Conservation (phyloP, 495 filamentous ascomycete species). For the Neurospora africana region DNA sequence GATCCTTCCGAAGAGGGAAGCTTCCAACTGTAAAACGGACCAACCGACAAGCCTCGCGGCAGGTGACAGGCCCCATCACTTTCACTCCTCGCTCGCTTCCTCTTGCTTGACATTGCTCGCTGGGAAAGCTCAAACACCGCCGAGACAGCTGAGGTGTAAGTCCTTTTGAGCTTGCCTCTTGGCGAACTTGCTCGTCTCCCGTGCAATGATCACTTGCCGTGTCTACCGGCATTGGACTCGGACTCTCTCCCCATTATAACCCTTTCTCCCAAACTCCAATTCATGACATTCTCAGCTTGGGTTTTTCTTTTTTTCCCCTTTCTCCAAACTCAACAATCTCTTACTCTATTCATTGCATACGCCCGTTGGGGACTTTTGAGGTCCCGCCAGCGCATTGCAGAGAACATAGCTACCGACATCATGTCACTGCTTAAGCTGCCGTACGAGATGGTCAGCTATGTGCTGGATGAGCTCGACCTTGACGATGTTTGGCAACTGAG, state of each 20-base stretch:
- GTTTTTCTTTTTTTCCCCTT: background rate
- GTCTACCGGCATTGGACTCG: background rate
- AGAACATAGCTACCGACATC: background rate
- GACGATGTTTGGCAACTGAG: conserved; percentile 41
- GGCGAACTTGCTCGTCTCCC: background rate
- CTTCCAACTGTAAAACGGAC: background rate
- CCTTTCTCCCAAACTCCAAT: too few relatives aligned
- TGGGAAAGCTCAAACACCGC: background rate
- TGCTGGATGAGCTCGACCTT: conserved; percentile 43
- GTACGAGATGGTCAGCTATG: conserved; percentile 53
- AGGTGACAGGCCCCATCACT: background rate
- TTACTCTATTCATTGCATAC: background rate
- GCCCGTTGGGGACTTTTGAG: background rate
- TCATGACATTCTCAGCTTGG: background rate
- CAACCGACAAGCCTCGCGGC: background rate
- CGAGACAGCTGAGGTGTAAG: background rate
- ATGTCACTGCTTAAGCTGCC: conserved; percentile 35
- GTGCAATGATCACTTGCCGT: background rate
- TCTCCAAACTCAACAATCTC: background rate
- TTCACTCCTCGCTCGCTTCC: background rate
- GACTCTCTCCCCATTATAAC: too few relatives aligned
- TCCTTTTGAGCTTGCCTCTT: background rate
- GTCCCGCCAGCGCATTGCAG: background rate
- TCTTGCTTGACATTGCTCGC: background rate
- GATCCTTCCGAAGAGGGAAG: background rate